Conservation (phyloP, 768 basidiomycete genomes). For the Xerocomus spinulosus region DNA sequence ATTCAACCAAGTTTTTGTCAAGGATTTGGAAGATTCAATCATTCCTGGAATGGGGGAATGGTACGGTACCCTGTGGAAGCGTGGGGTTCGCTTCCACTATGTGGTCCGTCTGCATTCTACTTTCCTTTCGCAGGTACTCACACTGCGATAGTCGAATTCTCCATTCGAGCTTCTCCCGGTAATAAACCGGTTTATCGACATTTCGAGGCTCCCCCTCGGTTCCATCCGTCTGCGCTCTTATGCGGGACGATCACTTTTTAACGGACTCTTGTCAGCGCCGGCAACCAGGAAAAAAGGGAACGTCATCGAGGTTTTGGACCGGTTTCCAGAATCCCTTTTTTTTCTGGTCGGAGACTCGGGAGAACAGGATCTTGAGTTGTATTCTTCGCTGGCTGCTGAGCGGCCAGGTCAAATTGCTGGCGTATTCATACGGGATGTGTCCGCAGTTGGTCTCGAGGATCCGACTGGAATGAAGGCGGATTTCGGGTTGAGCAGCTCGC, state of each 20-base stretch:
- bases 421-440: slow-evolving; percentile 81
- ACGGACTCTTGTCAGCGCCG: slow-evolving; percentile 76
- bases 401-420: slow-evolving; percentile 66
- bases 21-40: slow-evolving; percentile 69
- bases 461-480: slow-evolving; percentile 48
- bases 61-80: slow-evolving; percentile 64
- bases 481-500: not conserved
- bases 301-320: slow-evolving; percentile 70
- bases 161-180: slow-evolving; percentile 83
- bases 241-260: slow-evolving; percentile 76
- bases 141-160: slow-evolving; percentile 66
- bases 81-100: slow-evolving; percentile 81
- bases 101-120: slow-evolving; percentile 52
- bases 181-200: slow-evolving; percentile 66
- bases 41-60: slow-evolving; percentile 83
- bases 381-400: slow-evolving; percentile 68
- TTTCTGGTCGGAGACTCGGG: slow-evolving; percentile 89
- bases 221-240: slow-evolving; percentile 84
- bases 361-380: slow-evolving; percentile 93
- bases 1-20: slow-evolving; percentile 91
- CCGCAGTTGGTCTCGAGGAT: slow-evolving; percentile 45
- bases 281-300: slow-evolving; percentile 79
- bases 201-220: slow-evolving; percentile 66
- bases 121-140: not conserved
- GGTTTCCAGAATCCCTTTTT: slow-evolving; percentile 72